phyloP scores from a whole-genome alignment of 2,329 filamentous ascomycete species.

The Diplodia seriata region DNA sequence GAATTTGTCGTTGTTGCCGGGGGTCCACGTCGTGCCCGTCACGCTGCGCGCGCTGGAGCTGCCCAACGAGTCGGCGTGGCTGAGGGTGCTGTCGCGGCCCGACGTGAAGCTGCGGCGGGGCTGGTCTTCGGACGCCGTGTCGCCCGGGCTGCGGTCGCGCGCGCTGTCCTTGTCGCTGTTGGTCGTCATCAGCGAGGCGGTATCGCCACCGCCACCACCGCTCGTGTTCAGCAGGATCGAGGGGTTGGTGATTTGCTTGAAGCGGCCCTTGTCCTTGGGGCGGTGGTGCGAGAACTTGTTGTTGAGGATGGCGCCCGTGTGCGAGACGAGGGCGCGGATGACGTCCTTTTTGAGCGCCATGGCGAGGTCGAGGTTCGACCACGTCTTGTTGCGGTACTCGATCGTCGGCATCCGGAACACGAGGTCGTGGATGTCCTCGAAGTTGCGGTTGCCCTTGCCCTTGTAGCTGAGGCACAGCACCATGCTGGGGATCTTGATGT shows the following conservation, averaged over 20 bases:
- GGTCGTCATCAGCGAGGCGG: slow-evolving; percentile 8
- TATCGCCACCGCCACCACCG: background rate
- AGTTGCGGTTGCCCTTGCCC: slow-evolving; percentile 90
- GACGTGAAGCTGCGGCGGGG: slow-evolving; percentile 32
- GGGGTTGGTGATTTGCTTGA: slow-evolving; percentile 84
- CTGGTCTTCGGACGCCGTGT: background rate
- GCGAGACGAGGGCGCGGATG: slow-evolving; percentile 90
- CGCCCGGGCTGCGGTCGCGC: slow-evolving; percentile 44
- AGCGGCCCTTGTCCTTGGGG: slow-evolving; percentile 78
- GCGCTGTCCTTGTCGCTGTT: slow-evolving; percentile 36
- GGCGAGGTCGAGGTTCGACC: slow-evolving; percentile 95
- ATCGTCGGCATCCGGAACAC: slow-evolving; percentile 94
- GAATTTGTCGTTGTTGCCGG: no score
- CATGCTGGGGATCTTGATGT: slow-evolving; percentile 93
- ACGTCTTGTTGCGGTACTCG: slow-evolving; percentile 98
- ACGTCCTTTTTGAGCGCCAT: slow-evolving; percentile 93
- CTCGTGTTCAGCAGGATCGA: slow-evolving; percentile 65
- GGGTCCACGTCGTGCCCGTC: slow-evolving; percentile 22
- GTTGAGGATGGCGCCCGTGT: slow-evolving; percentile 93
- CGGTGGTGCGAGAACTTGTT: slow-evolving; percentile 95
- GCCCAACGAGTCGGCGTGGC: slow-evolving; percentile 26
- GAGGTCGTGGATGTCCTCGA: slow-evolving; percentile 96
- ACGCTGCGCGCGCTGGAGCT: slow-evolving; percentile 20
- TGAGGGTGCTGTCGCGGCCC: slow-evolving; percentile 25
- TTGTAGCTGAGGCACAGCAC: slow-evolving; percentile 97